Evolutionary conservation across 2,329 filamentous ascomycete genomes (phyloP), one percentile per base, ranked within the genome.

Genomic region (Microcyclospora pomicola): DNA sequence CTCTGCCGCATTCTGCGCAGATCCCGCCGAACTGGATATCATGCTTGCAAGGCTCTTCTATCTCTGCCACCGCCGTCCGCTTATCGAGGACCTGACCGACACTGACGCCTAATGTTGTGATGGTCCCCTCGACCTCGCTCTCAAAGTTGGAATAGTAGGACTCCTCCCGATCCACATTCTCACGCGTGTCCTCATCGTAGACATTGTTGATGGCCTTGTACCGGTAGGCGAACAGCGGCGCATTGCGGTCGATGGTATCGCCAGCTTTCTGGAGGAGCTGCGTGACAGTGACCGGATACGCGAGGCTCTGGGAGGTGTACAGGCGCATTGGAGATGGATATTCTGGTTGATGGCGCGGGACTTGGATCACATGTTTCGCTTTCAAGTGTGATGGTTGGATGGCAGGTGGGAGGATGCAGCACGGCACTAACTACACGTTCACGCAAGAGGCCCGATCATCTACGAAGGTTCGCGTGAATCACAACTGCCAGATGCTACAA

Each of bases 261-360:
- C 82, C 81, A 14, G 75, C 73, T 48, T 70, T 66, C 61, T 85
- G 86, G 49, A 88, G 73, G 43, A 96, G 71, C 60, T 84, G 81
- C 52, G 79, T 86, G 62, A 98, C 80, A 50, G 81, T 93, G 62
- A 96, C 87, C 52, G 91, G 91, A 63, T 96, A 98, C 62, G 81
- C 82, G 50, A 95, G 75, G 62, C 57, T 58, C 43, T 58, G 54
- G 43, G 65, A 63, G 35, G 67, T 68, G 55, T 53, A 52, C 49
- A 70, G 59, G 59, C 64, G 65, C 67, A 70, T 69, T 54, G 55
- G 44, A 31, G 40, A 36, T 37, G 42, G 38, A 33, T n/a, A 31
- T 19, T 33, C 15, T 29, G 19, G 28, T 32, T 31, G 35, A 27
- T 35, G 33, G 27, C 16, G 40, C 19, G 19, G 19, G 19, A 24